Percentiles rank a stretch among this genome's conserved stretches.
phyloP scores from a whole-genome alignment of 495 filamentous ascomycete species.

The Neurospora sp. region DNA sequence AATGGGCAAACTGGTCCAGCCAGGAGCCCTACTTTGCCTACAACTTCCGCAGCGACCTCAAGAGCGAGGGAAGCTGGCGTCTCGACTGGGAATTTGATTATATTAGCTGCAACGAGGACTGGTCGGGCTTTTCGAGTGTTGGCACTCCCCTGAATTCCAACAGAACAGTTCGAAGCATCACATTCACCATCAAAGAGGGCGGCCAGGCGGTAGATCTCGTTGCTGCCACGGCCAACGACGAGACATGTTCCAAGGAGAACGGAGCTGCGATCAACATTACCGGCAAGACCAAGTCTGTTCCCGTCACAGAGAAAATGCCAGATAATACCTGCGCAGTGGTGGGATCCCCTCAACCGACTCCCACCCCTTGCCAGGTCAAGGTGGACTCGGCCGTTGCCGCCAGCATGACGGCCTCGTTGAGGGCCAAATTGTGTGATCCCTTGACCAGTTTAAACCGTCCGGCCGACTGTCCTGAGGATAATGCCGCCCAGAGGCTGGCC shows the following conservation, averaged over 20 bases:
- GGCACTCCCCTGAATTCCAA: not conserved
- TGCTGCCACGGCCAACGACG: constrained; percentile 15
- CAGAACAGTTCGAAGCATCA: not conserved
- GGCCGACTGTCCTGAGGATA: not conserved
- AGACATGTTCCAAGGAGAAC: not conserved
- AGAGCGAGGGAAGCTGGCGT: constrained; percentile 7
- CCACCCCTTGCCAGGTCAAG: constrained; percentile 5
- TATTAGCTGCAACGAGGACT: constrained; percentile 4
- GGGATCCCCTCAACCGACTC: not conserved
- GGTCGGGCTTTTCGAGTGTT: not conserved
- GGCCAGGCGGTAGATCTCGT: constrained; percentile 17
- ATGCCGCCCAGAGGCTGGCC: not conserved
- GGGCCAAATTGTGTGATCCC: not conserved
- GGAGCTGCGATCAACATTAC: not conserved
- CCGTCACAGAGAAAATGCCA: not conserved
- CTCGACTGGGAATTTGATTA: constrained; percentile 15
- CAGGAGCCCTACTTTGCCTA: constrained; percentile 18
- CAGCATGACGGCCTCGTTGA: constrained; percentile 4
- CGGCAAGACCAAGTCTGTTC: not conserved
- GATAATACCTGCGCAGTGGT: not conserved
- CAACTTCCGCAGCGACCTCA: not conserved
- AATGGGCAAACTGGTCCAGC: constrained; percentile 7
- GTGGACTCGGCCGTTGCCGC: constrained; percentile 3
- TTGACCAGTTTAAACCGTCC: not conserved
- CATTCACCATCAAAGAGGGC: constrained; percentile 16